Evolutionary conservation across 768 basidiomycete species (phyloP), one percentile per base, ranked within the genome.

Genomic region (Tricholoma sp.): DNA sequence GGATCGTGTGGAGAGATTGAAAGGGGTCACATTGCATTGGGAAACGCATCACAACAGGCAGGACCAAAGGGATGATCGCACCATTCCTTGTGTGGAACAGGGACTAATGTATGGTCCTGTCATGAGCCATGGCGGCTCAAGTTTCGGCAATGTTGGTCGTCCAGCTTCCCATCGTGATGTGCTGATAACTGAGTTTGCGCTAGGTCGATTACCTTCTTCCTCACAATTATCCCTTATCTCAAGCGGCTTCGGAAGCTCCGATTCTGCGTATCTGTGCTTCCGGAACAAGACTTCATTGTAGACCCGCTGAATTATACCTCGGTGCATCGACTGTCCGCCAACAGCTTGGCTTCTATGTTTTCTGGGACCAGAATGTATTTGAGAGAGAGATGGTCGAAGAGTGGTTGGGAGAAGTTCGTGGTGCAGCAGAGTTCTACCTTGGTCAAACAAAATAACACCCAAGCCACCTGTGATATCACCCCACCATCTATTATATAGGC

Each of bases 301-400:
- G 79, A 7, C 78, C 82, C 1, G 71, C 63, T 2, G 78, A 83
- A 60, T 64, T 80, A 57, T 82, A 81, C 60, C 71, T 83, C 0
- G 76, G 78, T 1, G 76, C 79, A 14, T 52, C 66, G 2, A 78
- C 70, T 1, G 64, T 61, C 4, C 62, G 59, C 2, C 64, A 72
- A 31, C 65, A 68, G 34, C 56, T 84, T 35, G 56, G 56, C 1
- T 47, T 82, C 22, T 55, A 62, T 12, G 45, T 72, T 4, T 74
- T 54, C 59, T 78, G 70, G 61, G 83, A 84, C 50, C 67, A 63
- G 5, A 80, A 83, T 59, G 77, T 79, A 4, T 83, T 74, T 47
- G 71, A 77, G 2, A 68, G 71, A 4, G 68, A 55, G 1, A 58
- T 76, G 8, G 71, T 81, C 5, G 61, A 54, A 7, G 82, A 81